phyloP scores from a whole-genome alignment of 2,329 filamentous ascomycete genomes.

The Paracoccidioides brasiliensis region DNA sequence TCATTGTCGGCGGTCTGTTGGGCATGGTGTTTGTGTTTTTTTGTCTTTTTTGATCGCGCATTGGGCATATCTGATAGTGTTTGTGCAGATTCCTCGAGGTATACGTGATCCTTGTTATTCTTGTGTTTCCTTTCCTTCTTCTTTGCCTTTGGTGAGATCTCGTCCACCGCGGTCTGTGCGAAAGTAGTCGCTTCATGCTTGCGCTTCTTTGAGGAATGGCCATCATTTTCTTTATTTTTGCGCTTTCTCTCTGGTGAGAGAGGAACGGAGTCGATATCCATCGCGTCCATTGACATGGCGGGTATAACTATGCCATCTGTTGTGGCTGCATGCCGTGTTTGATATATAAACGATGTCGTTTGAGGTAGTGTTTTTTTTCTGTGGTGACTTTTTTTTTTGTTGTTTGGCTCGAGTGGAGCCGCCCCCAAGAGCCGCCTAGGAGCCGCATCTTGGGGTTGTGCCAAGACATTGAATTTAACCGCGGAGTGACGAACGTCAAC shows the following conservation, averaged over 20 bases:
- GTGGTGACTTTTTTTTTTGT: background rate
- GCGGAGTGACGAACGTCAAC: background rate
- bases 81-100: background rate
- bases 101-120: constrained; percentile 6
- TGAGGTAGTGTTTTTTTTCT: background rate
- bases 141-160: constrained; percentile 15
- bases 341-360: background rate
- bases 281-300: constrained; percentile 27
- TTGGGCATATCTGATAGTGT: background rate
- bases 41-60: constrained; percentile 1
- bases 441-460: background rate
- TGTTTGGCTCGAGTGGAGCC: background rate
- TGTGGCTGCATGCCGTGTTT: background rate
- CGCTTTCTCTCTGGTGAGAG: constrained; percentile 21
- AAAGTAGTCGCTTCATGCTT: constrained; percentile 23
- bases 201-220: constrained; percentile 33
- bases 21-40: constrained; percentile 8
- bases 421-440: no score
- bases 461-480: background rate
- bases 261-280: constrained; percentile 25
- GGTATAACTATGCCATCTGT: background rate
- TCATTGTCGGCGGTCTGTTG: background rate
- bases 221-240: constrained; percentile 33
- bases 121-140: constrained; percentile 19
- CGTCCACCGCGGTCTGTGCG: constrained; percentile 8